Conservation (phyloP, 2,329 filamentous ascomycete genomes). For the Ascochyta lentis region DNA sequence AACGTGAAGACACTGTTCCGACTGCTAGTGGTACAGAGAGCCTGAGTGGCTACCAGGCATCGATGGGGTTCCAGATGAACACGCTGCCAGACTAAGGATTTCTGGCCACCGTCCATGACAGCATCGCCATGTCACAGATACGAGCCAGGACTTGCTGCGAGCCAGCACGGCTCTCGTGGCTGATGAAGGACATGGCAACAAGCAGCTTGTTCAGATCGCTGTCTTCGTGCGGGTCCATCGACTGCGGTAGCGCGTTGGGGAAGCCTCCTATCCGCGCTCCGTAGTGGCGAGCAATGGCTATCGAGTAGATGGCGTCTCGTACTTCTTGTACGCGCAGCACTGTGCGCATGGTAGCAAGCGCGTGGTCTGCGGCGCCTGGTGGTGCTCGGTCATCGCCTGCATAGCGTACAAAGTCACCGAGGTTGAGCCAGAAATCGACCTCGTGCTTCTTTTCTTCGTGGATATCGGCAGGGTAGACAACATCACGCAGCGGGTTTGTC, state of each 20-base stretch:
- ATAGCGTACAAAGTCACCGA: conserved; percentile 74
- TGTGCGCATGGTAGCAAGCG: conserved; percentile 69
- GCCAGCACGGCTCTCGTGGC: conserved; percentile 53
- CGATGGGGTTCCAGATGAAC: background rate
- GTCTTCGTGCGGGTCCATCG: conserved; percentile 39
- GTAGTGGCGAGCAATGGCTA: conserved; percentile 79
- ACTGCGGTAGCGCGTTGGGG: conserved; percentile 47
- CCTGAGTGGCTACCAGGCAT: background rate
- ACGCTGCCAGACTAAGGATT: background rate
- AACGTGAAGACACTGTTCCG: conserved; percentile 13
- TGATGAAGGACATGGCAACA: conserved; percentile 58
- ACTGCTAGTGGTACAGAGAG: conserved; percentile 13
- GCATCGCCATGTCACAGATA: conserved; percentile 57
- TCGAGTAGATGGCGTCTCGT: conserved; percentile 87
- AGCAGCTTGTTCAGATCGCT: conserved; percentile 52
- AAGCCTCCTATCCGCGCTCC: conserved; percentile 64
- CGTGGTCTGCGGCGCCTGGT: conserved; percentile 68
- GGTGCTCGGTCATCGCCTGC: conserved; percentile 66
- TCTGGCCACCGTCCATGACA: conserved; percentile 51
- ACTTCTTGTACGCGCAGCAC: conserved; percentile 83
- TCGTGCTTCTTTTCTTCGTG: conserved; percentile 56
- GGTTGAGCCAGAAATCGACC: conserved; percentile 80
- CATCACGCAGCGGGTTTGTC: conserved; percentile 62
- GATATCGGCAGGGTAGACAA: conserved; percentile 56
- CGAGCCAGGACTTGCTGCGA: conserved; percentile 57